Conservation (phyloP, 2,329 filamentous ascomycete species). For the Diaporthe helianthi region DNA sequence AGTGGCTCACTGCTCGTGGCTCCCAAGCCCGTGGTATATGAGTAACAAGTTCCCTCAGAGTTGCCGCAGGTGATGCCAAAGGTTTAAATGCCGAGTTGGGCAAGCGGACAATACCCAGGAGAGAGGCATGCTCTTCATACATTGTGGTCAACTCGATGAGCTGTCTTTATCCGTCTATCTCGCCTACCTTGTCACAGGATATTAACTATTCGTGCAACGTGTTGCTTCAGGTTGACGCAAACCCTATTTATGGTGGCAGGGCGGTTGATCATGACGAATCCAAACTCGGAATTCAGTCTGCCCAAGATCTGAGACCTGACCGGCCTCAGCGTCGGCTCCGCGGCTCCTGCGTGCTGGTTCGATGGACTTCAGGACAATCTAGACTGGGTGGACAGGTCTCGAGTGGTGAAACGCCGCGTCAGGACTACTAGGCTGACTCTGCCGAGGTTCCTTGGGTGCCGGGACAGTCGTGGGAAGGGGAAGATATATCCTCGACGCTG, state of each 20-base stretch:
- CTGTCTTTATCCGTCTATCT: not conserved
- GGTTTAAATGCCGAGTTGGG: not conserved
- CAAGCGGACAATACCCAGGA: not conserved
- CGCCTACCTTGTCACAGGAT: not conserved
- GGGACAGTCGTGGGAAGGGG: not conserved
- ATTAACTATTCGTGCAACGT: not conserved
- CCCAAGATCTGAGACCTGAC: not conserved
- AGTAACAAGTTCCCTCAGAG: not conserved
- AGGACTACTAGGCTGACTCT: too few relatives aligned
- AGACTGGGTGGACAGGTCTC: not conserved
- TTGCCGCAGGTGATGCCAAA: not conserved
- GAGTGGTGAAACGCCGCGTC: constrained; percentile 9
- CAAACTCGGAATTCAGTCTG: not conserved
- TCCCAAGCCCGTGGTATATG: too few relatives aligned
- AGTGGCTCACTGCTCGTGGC: too few relatives aligned
- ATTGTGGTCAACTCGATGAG: not conserved
- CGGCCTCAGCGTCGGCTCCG: not conserved
- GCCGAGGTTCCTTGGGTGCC: not conserved
- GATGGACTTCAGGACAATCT: not conserved
- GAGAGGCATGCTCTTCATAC: not conserved
- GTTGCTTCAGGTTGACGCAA: not conserved
- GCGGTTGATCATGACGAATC: not conserved
- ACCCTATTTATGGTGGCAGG: not conserved
- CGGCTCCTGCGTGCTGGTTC: not conserved
- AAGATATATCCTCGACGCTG: constrained; percentile 4